Percentiles rank a stretch among this genome's conserved stretches.
Conservation (phyloP, 345 rosid genomes). For the Linum lewisii region DNA sequence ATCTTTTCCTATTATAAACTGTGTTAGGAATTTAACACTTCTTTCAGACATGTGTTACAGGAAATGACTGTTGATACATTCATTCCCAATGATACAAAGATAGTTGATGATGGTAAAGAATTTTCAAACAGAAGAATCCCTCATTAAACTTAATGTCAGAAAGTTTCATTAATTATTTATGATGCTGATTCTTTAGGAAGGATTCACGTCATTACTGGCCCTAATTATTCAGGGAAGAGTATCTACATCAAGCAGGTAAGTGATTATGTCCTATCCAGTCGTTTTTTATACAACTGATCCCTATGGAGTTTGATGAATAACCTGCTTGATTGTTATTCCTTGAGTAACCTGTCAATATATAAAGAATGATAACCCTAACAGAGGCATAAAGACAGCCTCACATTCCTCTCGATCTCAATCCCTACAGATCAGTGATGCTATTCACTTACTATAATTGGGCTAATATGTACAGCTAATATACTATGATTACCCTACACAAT, state of each 20-base stretch:
- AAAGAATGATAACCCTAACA: no score
- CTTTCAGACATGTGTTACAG: slow-evolving; percentile 86
- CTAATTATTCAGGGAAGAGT: slow-evolving; percentile 96
- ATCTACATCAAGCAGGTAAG: slow-evolving; percentile 88
- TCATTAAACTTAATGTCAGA: neutral
- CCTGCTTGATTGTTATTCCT: no score
- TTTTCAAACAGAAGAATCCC: slow-evolving; percentile 10
- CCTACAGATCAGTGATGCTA: no score
- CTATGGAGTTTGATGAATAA: neutral
- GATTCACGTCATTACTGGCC: slow-evolving; percentile 85
- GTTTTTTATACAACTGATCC: neutral
- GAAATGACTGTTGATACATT: slow-evolving; percentile 96
- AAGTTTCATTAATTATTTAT: neutral
- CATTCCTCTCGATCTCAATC: no score
- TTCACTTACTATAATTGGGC: no score
- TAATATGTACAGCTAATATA: no score
- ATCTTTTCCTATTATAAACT: neutral
- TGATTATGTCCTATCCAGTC: neutral
- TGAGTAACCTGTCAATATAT: no score
- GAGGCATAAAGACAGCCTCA: no score
- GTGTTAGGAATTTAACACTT: slow-evolving; percentile 6
- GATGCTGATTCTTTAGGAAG: slow-evolving; percentile 44
- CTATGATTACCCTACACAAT: no score
- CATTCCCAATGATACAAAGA: slow-evolving; percentile 82
- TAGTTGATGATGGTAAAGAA: slow-evolving; percentile 46